Evolutionary conservation across 257 asterid genomes (phyloP).

Genomic region (Parsonsia alboflavescens): DNA sequence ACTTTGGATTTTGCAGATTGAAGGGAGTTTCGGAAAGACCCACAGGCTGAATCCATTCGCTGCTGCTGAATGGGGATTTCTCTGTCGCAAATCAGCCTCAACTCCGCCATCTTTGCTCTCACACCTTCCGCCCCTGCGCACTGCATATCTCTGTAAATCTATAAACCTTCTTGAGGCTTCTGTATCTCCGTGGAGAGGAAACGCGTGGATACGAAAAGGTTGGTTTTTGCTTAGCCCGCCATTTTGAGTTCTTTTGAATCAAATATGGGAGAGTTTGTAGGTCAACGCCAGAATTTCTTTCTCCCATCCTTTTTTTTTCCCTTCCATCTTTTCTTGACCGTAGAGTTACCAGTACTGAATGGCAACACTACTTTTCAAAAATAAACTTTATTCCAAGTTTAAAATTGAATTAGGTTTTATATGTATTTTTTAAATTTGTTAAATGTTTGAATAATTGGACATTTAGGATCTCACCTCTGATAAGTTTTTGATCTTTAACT

Average conservation of each 20-base stretch:
- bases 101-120: conserved; percentile 49
- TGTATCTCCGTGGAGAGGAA: not conserved
- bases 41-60: conserved; percentile 38
- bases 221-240: conserved; percentile 42
- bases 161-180: not conserved
- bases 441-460: too few species aligned
- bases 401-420: too few species aligned
- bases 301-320: too few species aligned
- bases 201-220: not conserved
- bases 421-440: too few species aligned
- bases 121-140: conserved; percentile 27
- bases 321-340: too few species aligned
- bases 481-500: too few species aligned
- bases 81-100: conserved; percentile 53
- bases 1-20: conserved; percentile 39
- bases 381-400: too few species aligned
- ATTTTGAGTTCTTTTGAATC: conserved; percentile 26
- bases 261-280: not conserved
- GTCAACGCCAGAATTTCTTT: not conserved
- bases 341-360: too few species aligned
- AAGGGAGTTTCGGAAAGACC: conserved; percentile 27
- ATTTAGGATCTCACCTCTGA: too few species aligned
- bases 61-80: conserved; percentile 63
- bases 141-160: conserved; percentile 33
- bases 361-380: too few species aligned